phyloP scores from a whole-genome alignment of 202 grass and related monocot species.

The Saccharum hybrid region DNA sequence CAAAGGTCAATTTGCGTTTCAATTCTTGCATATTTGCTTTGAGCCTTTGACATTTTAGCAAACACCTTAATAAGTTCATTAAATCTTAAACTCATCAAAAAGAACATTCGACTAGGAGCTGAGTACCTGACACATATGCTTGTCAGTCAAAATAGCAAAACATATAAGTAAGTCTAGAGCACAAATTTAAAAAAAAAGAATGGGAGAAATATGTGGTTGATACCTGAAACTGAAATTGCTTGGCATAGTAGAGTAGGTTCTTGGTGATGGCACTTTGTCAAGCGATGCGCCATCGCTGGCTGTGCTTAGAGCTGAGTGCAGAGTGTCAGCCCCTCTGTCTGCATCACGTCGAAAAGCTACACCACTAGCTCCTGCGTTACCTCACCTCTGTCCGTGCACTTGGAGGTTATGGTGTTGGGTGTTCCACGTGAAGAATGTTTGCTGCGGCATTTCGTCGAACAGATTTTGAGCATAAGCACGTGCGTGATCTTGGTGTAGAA shows the following conservation, averaged over 20 bases:
- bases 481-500: no score
- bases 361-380: no score
- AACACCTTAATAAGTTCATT: neutral
- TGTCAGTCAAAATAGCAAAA: neutral
- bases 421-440: no score
- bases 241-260: neutral
- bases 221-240: neutral
- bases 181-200: neutral
- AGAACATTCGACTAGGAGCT: no score
- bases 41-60: no score
- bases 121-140: no score
- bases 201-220: neutral
- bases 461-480: no score
- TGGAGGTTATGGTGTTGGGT: no score
- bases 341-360: neutral
- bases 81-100: neutral
- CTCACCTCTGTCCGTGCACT: no score
- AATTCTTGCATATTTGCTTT: no score
- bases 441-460: no score
- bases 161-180: neutral
- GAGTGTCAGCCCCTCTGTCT: neutral
- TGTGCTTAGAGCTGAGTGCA: neutral
- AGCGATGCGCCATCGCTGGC: neutral
- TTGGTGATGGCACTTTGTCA: neutral
- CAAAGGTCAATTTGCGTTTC: no score